A percentile compares a stretch with the other conserved stretches of the same genome.
phyloP scores from a whole-genome alignment of 371 early-diverging fungal species.

The Nosema granulosis region DNA sequence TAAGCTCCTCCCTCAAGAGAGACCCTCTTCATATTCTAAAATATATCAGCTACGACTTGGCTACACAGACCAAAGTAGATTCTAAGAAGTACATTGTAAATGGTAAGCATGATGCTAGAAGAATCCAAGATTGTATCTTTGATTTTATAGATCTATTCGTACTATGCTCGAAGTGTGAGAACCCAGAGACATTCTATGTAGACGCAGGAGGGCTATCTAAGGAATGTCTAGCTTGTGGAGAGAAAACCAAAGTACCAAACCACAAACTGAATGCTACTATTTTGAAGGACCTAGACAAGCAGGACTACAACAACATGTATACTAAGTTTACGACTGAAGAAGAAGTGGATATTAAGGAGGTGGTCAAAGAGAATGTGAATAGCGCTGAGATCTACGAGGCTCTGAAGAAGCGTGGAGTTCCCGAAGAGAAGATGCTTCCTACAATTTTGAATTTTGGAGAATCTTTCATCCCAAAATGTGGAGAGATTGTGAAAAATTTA shows the following conservation, averaged over 20 bases:
- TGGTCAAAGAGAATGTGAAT: background rate
- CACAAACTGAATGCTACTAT: slow-evolving; percentile 57
- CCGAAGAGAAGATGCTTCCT: background rate
- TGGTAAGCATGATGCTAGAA: slow-evolving; percentile 83
- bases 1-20: slow-evolving; percentile 81
- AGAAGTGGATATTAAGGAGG: background rate
- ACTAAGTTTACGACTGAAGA: slow-evolving; percentile 7
- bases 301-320: background rate
- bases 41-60: slow-evolving; percentile 89
- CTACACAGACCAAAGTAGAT: slow-evolving; percentile 83
- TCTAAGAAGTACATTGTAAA: slow-evolving; percentile 87
- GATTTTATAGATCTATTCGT: slow-evolving; percentile 91
- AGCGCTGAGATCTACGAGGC: background rate
- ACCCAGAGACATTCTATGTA: slow-evolving; percentile 87
- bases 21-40: slow-evolving; percentile 78
- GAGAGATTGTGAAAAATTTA: background rate
- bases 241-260: slow-evolving; percentile 26
- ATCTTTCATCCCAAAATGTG: background rate
- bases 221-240: slow-evolving; percentile 65
- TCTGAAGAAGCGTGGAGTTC: background rate
- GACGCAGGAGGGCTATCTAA: slow-evolving; percentile 41
- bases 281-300: slow-evolving; percentile 51
- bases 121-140: slow-evolving; percentile 79
- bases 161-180: slow-evolving; percentile 83
- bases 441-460: slow-evolving; percentile 1